Percentiles rank a stretch among this genome's conserved stretches.
These are phyloP conservation scores for Lagenidium giganteum DNA, from an alignment of 352 stramenopile species.

Conservation along the genomic window DNA sequence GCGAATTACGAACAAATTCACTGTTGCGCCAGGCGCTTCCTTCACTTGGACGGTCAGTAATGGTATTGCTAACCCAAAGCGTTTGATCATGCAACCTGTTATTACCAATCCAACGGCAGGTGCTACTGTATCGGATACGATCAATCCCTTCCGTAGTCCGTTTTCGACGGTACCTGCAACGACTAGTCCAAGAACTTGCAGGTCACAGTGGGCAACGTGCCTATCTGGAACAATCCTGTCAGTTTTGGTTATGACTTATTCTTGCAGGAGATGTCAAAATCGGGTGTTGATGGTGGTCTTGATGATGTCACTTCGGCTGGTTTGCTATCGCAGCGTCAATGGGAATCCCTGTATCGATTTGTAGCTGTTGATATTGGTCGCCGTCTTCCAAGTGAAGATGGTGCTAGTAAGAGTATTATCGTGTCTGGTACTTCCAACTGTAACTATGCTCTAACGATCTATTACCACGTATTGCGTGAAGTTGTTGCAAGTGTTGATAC, in stretches of 20 bases:
- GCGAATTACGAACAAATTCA: constrained; percentile 12
- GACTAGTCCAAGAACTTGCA: constrained; percentile 15
- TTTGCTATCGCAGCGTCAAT: constrained; percentile 14
- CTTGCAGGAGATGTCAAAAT: constrained; percentile 20
- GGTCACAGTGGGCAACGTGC: constrained; percentile 18
- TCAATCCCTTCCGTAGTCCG: constrained; percentile 14
- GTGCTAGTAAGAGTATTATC: constrained; percentile 16
- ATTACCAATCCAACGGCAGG: constrained; percentile 11
- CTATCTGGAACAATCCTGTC: constrained; percentile 13
- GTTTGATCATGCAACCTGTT: constrained; percentile 13
- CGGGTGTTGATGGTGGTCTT: constrained; percentile 18
- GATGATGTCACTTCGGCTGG: constrained; percentile 12
- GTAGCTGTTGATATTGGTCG: constrained; percentile 23
- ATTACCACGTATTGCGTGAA: constrained; percentile 19
- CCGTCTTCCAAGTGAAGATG: constrained; percentile 18
- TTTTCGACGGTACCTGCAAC: constrained; percentile 19
- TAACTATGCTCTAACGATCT: constrained; percentile 12
- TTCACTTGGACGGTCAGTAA: constrained; percentile 12
- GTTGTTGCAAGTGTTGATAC: constrained; percentile 19
- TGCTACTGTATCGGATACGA: constrained; percentile 12
- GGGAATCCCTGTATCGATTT: constrained; percentile 19
- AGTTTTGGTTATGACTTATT: constrained; percentile 24
- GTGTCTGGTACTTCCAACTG: constrained; percentile 15
- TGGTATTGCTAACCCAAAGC: constrained; percentile 13
- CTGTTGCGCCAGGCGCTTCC: constrained; percentile 4